phyloP scores from a whole-genome alignment of 2,329 filamentous ascomycete species.

The Diaporthe citriasiana region DNA sequence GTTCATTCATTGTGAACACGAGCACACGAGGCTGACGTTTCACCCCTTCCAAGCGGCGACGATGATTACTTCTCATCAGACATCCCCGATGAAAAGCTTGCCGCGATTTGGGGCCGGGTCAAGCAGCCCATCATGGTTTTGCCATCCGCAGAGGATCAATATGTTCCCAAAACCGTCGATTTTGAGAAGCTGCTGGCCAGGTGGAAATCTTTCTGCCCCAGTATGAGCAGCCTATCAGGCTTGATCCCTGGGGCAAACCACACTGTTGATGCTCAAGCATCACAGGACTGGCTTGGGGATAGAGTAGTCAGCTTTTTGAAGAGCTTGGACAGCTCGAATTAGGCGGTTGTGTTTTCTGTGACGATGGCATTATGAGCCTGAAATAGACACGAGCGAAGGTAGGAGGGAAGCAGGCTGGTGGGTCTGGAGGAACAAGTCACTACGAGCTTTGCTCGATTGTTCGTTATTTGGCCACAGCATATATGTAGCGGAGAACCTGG shows the following conservation, averaged over 20 bases:
- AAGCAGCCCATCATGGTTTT: constrained; percentile 73
- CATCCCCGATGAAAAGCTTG: constrained; percentile 69
- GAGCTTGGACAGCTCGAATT: constrained; percentile 42
- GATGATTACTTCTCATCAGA: constrained; percentile 94
- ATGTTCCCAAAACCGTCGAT: constrained; percentile 70
- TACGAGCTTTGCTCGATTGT: too few species aligned
- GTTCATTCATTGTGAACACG: not conserved
- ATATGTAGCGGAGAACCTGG: not conserved
- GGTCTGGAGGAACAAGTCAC: not conserved
- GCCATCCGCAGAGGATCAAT: constrained; percentile 76
- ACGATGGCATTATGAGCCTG: not conserved
- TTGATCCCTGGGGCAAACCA: constrained; percentile 68
- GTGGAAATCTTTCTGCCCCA: constrained; percentile 65
- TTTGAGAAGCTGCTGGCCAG: constrained; percentile 68
- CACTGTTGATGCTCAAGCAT: constrained; percentile 60
- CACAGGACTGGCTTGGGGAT: constrained; percentile 64
- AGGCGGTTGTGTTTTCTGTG: not conserved
- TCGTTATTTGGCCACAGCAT: too few species aligned
- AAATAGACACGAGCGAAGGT: not conserved
- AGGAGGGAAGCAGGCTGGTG: not conserved
- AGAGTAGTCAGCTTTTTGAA: constrained; percentile 63
- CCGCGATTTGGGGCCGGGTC: constrained; percentile 75
- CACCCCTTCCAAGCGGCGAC: constrained; percentile 66
- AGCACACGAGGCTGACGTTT: not conserved
- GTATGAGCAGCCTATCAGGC: constrained; percentile 65